A percentile compares a stretch with the other conserved stretches of the same genome.
These are phyloP conservation scores for Adansonia madagascariensis DNA, from an alignment of 441 rosid species.

Conservation along the genomic window DNA sequence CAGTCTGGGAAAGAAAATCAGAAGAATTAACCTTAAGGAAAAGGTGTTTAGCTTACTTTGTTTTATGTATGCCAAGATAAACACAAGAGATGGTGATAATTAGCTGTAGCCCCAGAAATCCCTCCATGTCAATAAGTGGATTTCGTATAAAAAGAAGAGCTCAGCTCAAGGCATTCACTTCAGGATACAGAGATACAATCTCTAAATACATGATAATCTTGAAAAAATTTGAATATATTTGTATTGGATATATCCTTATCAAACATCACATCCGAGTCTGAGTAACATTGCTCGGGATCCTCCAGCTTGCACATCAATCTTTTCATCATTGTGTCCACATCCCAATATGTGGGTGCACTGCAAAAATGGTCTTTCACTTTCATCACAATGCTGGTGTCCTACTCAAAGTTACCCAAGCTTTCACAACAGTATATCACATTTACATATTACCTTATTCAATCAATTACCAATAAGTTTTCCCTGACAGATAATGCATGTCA, in stretches of 20 bases:
- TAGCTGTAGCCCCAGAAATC: not conserved
- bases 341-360: not conserved
- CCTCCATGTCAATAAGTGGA: not conserved
- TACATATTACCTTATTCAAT: not conserved
- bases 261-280: too few relatives aligned
- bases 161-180: not conserved
- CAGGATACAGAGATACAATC: too few relatives aligned
- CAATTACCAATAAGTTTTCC: not conserved
- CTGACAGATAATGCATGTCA: not conserved
- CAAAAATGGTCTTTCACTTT: not conserved
- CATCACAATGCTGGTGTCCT: not conserved
- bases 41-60: not conserved
- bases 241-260: too few relatives aligned
- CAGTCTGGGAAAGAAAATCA: not conserved
- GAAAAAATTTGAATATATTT: too few relatives aligned
- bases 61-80: slow-evolving; percentile 1
- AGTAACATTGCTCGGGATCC: not conserved
- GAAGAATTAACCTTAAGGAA: not conserved
- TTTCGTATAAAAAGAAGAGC: not conserved
- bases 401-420: not conserved
- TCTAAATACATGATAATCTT: too few relatives aligned
- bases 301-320: not conserved
- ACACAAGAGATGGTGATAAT: not conserved
- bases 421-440: not conserved
- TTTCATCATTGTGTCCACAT: not conserved